Conservation (phyloP, 805 yeast species). For the Nakazawaea populi region DNA sequence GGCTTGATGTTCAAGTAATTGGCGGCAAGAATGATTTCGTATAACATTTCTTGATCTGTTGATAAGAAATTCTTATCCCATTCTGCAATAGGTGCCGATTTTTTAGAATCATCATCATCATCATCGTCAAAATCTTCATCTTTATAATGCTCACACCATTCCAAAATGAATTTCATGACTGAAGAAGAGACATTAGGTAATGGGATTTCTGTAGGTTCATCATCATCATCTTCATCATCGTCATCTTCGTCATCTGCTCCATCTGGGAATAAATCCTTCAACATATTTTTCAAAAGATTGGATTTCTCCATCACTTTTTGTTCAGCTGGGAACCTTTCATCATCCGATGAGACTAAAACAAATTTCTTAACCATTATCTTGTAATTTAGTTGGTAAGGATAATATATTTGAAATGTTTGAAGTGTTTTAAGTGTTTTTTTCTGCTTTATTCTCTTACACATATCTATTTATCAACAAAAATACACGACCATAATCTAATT, state of each 20-base stretch:
- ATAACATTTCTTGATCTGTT: conserved; percentile 88
- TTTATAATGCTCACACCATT: conserved; percentile 95
- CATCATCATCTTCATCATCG: conserved; percentile 45
- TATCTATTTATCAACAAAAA: too few species aligned
- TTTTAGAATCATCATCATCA: conserved; percentile 77
- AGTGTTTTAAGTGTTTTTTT: neutral
- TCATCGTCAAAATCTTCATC: conserved; percentile 69
- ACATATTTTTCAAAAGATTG: conserved; percentile 77
- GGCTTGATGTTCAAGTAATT: conserved; percentile 74
- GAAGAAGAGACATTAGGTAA: conserved; percentile 85
- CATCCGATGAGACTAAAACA: conserved; percentile 67
- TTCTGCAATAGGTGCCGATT: conserved; percentile 86
- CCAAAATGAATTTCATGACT: conserved; percentile 84
- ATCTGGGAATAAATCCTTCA: conserved; percentile 51
- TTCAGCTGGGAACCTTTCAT: conserved; percentile 72
- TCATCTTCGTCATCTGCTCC: conserved; percentile 12
- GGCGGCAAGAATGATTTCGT: conserved; percentile 77
- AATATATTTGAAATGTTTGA: too few species aligned
- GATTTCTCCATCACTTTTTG: conserved; percentile 83
- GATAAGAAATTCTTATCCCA: conserved; percentile 95
- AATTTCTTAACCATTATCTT: conserved; percentile 4
- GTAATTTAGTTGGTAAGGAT: too few species aligned
- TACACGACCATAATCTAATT: too few species aligned
- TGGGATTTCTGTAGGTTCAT: conserved; percentile 74
- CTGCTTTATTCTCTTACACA: too few species aligned